Evolutionary conservation across 2,329 filamentous ascomycete genomes (phyloP).

Genomic region (Orbilia ellipsospora): DNA sequence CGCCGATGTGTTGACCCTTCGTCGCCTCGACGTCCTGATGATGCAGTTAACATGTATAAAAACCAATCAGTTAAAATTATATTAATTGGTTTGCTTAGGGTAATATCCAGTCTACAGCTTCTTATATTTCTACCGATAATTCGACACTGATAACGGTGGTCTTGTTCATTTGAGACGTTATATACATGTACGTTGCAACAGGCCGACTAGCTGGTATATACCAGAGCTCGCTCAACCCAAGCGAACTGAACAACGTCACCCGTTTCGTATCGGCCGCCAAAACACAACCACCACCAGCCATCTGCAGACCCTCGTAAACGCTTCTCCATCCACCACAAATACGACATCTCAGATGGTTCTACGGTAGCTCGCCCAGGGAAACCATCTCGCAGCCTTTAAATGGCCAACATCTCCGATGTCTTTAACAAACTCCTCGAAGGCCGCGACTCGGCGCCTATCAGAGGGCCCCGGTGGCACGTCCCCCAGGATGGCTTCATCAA

Average conservation of each 20-base stretch:
- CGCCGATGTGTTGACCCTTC: slow-evolving; percentile 15
- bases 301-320: no score
- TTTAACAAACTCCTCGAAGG: slow-evolving; percentile 50
- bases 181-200: no score
- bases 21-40: not conserved
- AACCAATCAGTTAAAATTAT: not conserved
- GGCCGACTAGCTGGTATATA: not conserved
- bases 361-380: slow-evolving; percentile 36
- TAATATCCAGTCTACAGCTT: no score
- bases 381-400: slow-evolving; percentile 38
- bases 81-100: no score
- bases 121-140: no score
- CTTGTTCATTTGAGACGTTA: no score
- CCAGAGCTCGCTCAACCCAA: slow-evolving; percentile 4
- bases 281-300: not conserved
- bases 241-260: slow-evolving; percentile 54
- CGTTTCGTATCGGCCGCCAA: slow-evolving; percentile 5
- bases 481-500: slow-evolving; percentile 83
- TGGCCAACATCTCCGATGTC: slow-evolving; percentile 53
- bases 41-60: no score
- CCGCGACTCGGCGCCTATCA: slow-evolving; percentile 47
- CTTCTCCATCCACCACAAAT: not conserved
- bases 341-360: slow-evolving; percentile 38
- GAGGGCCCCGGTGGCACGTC: slow-evolving; percentile 61
- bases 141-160: no score